Evolutionary conservation across 169 alveolate species (phyloP).

Genomic region (Cryptosporidium parvum): DNA sequence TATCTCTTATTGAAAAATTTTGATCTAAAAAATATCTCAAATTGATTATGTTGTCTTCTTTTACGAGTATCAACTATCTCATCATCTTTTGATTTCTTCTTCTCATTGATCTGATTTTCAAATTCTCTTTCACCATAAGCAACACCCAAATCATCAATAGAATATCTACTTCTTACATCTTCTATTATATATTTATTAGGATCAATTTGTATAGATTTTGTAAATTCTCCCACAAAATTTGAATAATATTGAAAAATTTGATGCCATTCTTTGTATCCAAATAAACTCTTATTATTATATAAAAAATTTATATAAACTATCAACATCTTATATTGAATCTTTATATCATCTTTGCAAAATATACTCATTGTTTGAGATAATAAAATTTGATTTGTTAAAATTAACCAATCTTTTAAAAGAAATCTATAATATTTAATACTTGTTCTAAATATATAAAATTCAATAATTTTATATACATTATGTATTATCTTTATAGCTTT

Average conservation of each 20-base stretch:
- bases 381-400: constrained; percentile 5
- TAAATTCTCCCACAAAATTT: constrained; percentile 9
- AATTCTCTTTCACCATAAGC: not conserved
- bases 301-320: constrained; percentile 1
- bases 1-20: constrained; percentile 34
- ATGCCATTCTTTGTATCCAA: constrained; percentile 28
- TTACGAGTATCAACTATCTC: not conserved
- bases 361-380: constrained; percentile 7
- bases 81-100: constrained; percentile 4
- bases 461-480: constrained; percentile 40
- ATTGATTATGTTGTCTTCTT: not conserved
- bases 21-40: constrained; percentile 39
- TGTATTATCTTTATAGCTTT: constrained; percentile 7
- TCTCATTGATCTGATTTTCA: not conserved
- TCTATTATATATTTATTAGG: constrained; percentile 4
- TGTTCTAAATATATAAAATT: constrained; percentile 17
- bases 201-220: constrained; percentile 16
- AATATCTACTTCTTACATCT: constrained; percentile 15
- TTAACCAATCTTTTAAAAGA: constrained; percentile 34
- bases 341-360: constrained; percentile 35
- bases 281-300: constrained; percentile 12
- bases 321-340: constrained; percentile 14
- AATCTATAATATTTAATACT: constrained; percentile 8
- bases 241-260: constrained; percentile 16
- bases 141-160: constrained; percentile 39